Conservation (phyloP, 345 rosid genomes). For the Reutealis trisperma region DNA sequence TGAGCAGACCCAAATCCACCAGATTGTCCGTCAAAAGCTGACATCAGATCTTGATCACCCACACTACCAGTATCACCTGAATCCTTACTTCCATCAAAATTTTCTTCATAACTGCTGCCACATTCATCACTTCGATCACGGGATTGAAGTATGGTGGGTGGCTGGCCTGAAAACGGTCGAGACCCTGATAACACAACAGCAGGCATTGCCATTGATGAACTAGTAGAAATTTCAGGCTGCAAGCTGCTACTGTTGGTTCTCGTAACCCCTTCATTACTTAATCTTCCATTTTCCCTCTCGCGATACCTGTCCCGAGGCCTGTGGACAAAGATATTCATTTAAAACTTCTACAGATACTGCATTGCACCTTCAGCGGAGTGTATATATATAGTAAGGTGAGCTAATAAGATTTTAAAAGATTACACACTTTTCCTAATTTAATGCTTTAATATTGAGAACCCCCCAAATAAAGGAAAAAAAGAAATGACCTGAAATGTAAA, state of each 20-base stretch:
- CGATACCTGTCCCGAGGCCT: slow-evolving; percentile 73
- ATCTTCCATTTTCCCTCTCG: slow-evolving; percentile 74
- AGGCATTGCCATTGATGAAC: slow-evolving; percentile 43
- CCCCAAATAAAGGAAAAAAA: background rate
- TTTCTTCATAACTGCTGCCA: slow-evolving; percentile 70
- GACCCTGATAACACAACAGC: slow-evolving; percentile 60
- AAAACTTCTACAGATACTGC: background rate
- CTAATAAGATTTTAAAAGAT: background rate
- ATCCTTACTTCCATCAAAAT: slow-evolving; percentile 72
- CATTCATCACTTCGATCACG: slow-evolving; percentile 73
- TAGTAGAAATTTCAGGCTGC: slow-evolving; percentile 46
- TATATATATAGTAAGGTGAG: background rate
- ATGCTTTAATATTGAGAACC: background rate
- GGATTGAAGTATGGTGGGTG: slow-evolving; percentile 73
- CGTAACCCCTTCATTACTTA: slow-evolving; percentile 47
- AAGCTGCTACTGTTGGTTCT: slow-evolving; percentile 43
- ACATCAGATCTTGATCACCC: slow-evolving; percentile 64
- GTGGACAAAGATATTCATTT: slow-evolving; percentile 19
- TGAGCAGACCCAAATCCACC: slow-evolving; percentile 49
- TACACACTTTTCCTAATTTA: background rate
- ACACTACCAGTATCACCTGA: slow-evolving; percentile 70
- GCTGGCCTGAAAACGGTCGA: slow-evolving; percentile 60
- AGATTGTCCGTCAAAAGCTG: slow-evolving; percentile 63
- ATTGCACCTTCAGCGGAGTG: background rate
- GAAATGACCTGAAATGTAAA: background rate